These are phyloP conservation scores for Purpureocillium takamizusanense DNA, from an alignment of 2,329 filamentous ascomycete species.

Conservation along the genomic window DNA sequence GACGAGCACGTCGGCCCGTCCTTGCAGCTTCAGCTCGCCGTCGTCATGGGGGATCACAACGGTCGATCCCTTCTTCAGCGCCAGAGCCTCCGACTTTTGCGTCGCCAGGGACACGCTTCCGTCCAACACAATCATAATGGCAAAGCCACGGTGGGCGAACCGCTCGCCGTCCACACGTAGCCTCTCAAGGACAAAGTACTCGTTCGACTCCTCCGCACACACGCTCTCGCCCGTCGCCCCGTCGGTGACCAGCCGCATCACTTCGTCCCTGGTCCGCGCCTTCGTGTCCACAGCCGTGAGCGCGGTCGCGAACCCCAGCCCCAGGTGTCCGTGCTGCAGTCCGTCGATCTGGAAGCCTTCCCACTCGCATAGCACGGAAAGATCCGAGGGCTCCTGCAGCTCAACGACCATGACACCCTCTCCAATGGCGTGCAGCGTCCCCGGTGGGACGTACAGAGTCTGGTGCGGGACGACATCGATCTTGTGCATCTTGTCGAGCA, in stretches of 20 bases:
- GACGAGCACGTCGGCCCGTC: constrained; percentile 7
- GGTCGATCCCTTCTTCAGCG: constrained; percentile 6
- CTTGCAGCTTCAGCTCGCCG: constrained; percentile 6
- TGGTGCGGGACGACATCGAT: constrained; percentile 9
- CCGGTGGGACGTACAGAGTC: constrained; percentile 11
- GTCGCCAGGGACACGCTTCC: constrained; percentile 3
- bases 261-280: constrained; percentile 5
- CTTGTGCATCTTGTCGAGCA: constrained; percentile 9
- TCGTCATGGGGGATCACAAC: constrained; percentile 9
- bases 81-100: neutral
- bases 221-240: constrained; percentile 1
- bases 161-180: constrained; percentile 1
- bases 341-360: constrained; percentile 8
- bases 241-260: constrained; percentile 2
- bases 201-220: constrained; percentile 3
- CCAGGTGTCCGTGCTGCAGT: constrained; percentile 8
- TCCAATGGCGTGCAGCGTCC: constrained; percentile 13
- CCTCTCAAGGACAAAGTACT: constrained; percentile 10
- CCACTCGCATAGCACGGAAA: constrained; percentile 12
- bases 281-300: constrained; percentile 9
- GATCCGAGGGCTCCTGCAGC: constrained; percentile 10
- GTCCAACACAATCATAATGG: constrained; percentile 7
- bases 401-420: constrained; percentile 11
- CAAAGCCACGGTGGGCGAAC: constrained; percentile 5
- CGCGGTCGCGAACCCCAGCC: constrained; percentile 8